A percentile compares a stretch with the other conserved stretches of the same genome.
These are phyloP conservation scores for Lasiosphaeria ovina DNA, from an alignment of 495 filamentous ascomycete genomes.

Conservation along the genomic window DNA sequence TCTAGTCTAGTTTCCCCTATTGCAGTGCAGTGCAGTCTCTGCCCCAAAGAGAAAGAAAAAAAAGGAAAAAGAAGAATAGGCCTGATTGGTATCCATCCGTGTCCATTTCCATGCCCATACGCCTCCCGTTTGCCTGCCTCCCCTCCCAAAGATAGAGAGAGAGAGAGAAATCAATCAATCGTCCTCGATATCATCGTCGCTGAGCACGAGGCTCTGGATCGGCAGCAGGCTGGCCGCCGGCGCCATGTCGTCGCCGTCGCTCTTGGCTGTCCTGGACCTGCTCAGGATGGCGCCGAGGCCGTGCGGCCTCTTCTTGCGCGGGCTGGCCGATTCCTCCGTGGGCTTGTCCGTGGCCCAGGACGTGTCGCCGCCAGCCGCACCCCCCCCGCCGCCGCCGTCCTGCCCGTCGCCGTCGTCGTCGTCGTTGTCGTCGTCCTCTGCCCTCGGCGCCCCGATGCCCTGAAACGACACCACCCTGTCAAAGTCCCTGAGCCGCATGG, in stretches of 20 bases:
- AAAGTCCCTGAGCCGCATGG: conserved; percentile 49
- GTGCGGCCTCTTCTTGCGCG: conserved; percentile 36
- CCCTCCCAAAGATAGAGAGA: neutral
- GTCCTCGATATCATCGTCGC: conserved; percentile 97
- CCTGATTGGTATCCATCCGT: too few species aligned
- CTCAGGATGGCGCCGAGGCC: conserved; percentile 30
- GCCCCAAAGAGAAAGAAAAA: too few species aligned
- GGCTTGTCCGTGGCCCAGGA: conserved; percentile 59
- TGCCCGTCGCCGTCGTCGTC: conserved; percentile 31
- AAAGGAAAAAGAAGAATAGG: too few species aligned
- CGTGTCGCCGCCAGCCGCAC: too few species aligned
- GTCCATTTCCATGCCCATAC: neutral
- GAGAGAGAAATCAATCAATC: conserved; percentile 38
- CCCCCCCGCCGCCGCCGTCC: conserved; percentile 31
- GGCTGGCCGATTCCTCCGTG: conserved; percentile 39
- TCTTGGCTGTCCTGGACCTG: conserved; percentile 20
- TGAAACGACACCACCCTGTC: conserved; percentile 67
- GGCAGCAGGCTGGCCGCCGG: conserved; percentile 34
- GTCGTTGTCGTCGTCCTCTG: conserved; percentile 48
- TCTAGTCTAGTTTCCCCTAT: too few species aligned
- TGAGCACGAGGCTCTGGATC: conserved; percentile 69
- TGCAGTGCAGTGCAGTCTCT: too few species aligned
- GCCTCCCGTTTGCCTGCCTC: conserved; percentile 1
- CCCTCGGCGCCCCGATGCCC: conserved; percentile 44
- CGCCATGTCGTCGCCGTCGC: conserved; percentile 16